phyloP scores from a whole-genome alignment of 768 basidiomycete species.

The Bullera alba region DNA sequence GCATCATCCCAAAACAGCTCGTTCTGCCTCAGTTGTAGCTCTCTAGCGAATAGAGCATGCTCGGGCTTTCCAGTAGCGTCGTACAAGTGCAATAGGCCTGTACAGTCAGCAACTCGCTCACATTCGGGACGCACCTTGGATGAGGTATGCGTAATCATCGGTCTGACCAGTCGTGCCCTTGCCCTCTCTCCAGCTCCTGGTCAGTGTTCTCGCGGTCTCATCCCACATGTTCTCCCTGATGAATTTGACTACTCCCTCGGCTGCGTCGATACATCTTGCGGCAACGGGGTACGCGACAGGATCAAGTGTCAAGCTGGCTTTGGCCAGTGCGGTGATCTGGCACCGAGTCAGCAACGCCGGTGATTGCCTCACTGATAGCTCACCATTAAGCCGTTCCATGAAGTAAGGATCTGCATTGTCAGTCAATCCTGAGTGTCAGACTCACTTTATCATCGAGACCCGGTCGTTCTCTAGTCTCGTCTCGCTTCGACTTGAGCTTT shows the following conservation, averaged over 20 bases:
- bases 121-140: conserved; percentile 12
- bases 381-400: conserved; percentile 51
- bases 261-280: conserved; percentile 5
- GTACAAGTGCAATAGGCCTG: conserved; percentile 47
- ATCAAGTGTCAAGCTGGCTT: conserved; percentile 14
- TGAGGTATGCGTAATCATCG: conserved; percentile 50
- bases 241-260: conserved; percentile 21
- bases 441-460: conserved; percentile 49
- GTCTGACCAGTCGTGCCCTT: conserved; percentile 47
- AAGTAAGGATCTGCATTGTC: conserved; percentile 39
- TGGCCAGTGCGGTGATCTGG: conserved; percentile 30
- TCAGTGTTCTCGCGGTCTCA: conserved; percentile 25
- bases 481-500: conserved; percentile 41
- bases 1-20: conserved; percentile 48
- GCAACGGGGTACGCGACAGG: conserved; percentile 22
- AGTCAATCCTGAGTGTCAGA: neutral
- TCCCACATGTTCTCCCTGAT: conserved; percentile 32
- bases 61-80: conserved; percentile 46
- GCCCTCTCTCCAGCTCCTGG: conserved; percentile 47
- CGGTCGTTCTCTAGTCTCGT: conserved; percentile 46
- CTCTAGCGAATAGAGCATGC: conserved; percentile 44
- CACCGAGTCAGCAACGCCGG: neutral
- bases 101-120: neutral
- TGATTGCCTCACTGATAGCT: neutral
- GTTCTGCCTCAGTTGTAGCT: conserved; percentile 48